A percentile compares a stretch with the other conserved stretches of the same genome.
phyloP scores from a whole-genome alignment of 164 flowering plant genomes.

The Magnolia kwangsiensis region DNA sequence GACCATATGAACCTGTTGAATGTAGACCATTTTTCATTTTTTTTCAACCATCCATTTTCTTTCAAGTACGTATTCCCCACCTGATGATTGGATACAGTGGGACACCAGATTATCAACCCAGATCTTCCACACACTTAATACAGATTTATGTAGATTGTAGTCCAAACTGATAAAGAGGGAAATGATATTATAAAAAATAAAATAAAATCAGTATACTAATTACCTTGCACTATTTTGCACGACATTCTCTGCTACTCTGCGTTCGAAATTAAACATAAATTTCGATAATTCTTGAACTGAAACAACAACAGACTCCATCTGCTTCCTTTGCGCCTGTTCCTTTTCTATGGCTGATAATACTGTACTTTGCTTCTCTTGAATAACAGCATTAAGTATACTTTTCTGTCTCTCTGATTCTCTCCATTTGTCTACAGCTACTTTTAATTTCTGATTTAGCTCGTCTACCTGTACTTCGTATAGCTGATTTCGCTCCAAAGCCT shows the following conservation, averaged over 20 bases:
- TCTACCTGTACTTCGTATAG: conserved; percentile 22
- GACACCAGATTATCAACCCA: no score
- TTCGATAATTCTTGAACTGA: conserved; percentile 28
- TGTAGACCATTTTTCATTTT: no score
- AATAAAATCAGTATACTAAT: neutral
- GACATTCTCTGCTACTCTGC: conserved; percentile 28
- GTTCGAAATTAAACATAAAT: conserved; percentile 39
- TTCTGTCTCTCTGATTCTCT: conserved; percentile 29
- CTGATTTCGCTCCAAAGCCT: conserved; percentile 31
- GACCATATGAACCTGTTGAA: no score
- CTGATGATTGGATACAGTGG: no score
- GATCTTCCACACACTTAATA: no score
- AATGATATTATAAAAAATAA: no score
- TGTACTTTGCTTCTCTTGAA: conserved; percentile 31
- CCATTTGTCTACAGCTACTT: conserved; percentile 21
- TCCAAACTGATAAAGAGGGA: neutral
- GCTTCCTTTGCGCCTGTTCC: conserved; percentile 46
- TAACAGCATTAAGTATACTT: conserved; percentile 23
- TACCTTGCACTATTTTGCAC: conserved; percentile 51
- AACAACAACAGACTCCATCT: conserved; percentile 33
- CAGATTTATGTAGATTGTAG: no score
- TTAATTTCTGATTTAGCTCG: conserved; percentile 39
- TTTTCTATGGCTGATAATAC: conserved; percentile 25
- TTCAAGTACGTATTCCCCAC: no score
- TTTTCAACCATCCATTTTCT: no score